Evolutionary conservation across 352 stramenopile genomes (phyloP).

Genomic region (Globisporangium viniferum): DNA sequence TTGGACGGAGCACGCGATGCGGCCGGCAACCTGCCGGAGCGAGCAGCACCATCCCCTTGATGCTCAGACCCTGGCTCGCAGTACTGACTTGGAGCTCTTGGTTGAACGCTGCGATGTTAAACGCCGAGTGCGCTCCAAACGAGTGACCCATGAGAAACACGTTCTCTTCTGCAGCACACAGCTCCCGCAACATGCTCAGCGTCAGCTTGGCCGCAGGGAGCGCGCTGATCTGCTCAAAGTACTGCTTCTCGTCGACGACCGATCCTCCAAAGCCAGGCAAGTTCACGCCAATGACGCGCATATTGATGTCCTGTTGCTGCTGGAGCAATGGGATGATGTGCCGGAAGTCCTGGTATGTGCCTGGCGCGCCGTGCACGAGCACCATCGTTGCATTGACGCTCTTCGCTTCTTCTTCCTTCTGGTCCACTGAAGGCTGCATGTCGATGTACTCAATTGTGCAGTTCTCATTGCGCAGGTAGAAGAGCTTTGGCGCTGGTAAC

Average conservation of each 20-base stretch:
- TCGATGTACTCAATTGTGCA: constrained; percentile 22
- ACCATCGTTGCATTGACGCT: constrained; percentile 26
- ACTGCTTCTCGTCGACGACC: constrained; percentile 22
- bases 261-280: constrained; percentile 38
- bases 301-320: constrained; percentile 1
- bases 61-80: background rate
- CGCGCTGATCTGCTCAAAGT: constrained; percentile 31
- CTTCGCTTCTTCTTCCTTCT: background rate
- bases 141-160: constrained; percentile 52
- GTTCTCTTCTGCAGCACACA: constrained; percentile 26
- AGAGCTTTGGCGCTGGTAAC: constrained; percentile 6
- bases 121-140: constrained; percentile 45
- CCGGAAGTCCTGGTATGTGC: constrained; percentile 38
- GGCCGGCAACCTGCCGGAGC: constrained; percentile 39
- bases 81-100: constrained; percentile 1
- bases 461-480: constrained; percentile 8
- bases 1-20: constrained; percentile 35
- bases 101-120: constrained; percentile 46
- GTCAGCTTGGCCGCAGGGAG: constrained; percentile 28
- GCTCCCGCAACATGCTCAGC: constrained; percentile 24
- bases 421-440: background rate
- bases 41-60: constrained; percentile 42
- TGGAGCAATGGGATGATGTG: constrained; percentile 32
- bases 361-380: constrained; percentile 39
- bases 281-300: constrained; percentile 33